phyloP scores from a whole-genome alignment of 192 early-diverging fungal genomes.

The Phlyctochytrium planicorne region DNA sequence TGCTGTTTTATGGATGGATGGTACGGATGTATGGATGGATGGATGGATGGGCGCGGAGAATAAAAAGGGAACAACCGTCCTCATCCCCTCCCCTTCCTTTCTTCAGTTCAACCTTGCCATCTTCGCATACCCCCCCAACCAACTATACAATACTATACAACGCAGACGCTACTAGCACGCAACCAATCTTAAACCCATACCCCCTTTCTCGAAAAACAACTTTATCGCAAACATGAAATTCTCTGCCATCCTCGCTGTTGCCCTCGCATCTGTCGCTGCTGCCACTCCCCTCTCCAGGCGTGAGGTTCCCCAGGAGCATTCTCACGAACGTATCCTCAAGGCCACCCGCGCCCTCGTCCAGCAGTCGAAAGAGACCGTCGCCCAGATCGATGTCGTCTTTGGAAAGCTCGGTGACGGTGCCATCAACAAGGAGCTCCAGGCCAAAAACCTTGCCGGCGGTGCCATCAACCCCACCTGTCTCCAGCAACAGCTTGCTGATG shows the following conservation, averaged over 20 bases:
- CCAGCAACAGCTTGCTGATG: slow-evolving; percentile 25
- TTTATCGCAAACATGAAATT: background rate
- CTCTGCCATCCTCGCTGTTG: slow-evolving; percentile 12
- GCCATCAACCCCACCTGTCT: slow-evolving; percentile 9
- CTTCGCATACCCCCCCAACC: background rate
- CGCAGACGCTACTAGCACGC: too few relatives aligned
- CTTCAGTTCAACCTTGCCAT: background rate
- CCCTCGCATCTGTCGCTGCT: background rate
- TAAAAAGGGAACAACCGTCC: too few relatives aligned
- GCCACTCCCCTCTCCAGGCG: background rate
- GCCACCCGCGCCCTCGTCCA: slow-evolving; percentile 10
- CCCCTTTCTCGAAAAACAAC: too few relatives aligned
- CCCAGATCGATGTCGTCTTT: slow-evolving; percentile 19
- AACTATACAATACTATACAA: too few relatives aligned
- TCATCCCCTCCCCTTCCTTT: background rate
- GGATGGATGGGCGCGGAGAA: too few relatives aligned
- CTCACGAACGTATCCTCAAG: slow-evolving; percentile 22
- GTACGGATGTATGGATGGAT: too few relatives aligned
- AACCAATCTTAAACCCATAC: too few relatives aligned
- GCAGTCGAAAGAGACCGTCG: slow-evolving; percentile 1
- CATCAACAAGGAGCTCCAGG: slow-evolving; percentile 13
- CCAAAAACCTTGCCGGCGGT: background rate
- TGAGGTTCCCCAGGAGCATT: slow-evolving; percentile 24
- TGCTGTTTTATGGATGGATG: too few relatives aligned
- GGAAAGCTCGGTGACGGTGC: slow-evolving; percentile 16